A percentile compares a stretch with the other conserved stretches of the same genome.
Evolutionary conservation across 2,329 filamentous ascomycete species (phyloP).

Genomic region (Apiospora hydei): DNA sequence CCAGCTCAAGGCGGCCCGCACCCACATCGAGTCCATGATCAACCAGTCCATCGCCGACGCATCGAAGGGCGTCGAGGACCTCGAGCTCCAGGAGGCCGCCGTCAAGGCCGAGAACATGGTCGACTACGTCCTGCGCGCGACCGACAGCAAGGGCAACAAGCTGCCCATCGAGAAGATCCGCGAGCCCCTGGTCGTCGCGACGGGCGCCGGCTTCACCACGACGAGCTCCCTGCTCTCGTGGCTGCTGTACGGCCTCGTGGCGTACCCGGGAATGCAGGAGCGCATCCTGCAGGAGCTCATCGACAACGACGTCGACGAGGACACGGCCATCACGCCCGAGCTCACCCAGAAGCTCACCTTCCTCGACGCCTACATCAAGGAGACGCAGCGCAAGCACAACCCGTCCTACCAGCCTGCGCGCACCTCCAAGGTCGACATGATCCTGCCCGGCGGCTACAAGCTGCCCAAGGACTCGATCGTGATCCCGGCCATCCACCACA

Average conservation of each 20-base stretch:
- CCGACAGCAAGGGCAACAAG: slow-evolving; percentile 61
- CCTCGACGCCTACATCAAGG: slow-evolving; percentile 66
- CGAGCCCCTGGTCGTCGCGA: slow-evolving; percentile 55
- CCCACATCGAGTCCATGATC: slow-evolving; percentile 46
- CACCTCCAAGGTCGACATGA: slow-evolving; percentile 61
- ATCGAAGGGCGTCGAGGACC: slow-evolving; percentile 46
- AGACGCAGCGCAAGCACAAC: slow-evolving; percentile 66
- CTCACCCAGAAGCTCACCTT: slow-evolving; percentile 55
- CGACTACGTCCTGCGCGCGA: slow-evolving; percentile 62
- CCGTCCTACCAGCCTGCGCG: slow-evolving; percentile 68
- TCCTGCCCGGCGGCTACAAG: slow-evolving; percentile 66
- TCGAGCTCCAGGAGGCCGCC: slow-evolving; percentile 57
- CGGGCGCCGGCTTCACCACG: slow-evolving; percentile 67
- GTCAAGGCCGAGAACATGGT: slow-evolving; percentile 53
- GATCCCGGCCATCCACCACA: slow-evolving; percentile 59
- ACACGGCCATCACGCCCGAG: slow-evolving; percentile 55
- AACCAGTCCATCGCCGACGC: slow-evolving; percentile 48
- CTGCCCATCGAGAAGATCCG: slow-evolving; percentile 53
- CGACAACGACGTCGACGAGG: slow-evolving; percentile 52
- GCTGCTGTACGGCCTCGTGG: slow-evolving; percentile 61
- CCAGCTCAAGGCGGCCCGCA: slow-evolving; percentile 45
- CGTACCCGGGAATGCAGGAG: slow-evolving; percentile 63
- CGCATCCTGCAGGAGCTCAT: slow-evolving; percentile 64
- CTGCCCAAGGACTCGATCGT: slow-evolving; percentile 60
- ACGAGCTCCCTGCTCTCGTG: slow-evolving; percentile 65